Evolutionary conservation across 208 protist genomes (phyloP), one percentile per base, ranked within the genome.

Genomic region (Leishmania turanica): DNA sequence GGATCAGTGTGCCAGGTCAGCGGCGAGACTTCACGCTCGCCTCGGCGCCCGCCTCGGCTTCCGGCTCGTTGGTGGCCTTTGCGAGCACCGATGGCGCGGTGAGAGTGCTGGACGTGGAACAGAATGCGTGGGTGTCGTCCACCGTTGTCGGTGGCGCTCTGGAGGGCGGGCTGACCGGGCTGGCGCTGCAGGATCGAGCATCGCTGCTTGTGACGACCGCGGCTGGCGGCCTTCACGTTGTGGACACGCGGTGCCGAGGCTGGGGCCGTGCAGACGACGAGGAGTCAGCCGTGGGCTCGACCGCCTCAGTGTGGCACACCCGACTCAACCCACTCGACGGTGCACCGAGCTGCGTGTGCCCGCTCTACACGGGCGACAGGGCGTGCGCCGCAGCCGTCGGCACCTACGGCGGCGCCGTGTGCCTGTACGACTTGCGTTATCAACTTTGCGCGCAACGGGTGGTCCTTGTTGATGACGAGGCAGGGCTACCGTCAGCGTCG

Each of bases 371-470:
- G 0, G 81, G 75, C 5, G 81, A 82, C 56, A 24, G 31, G 2
- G 84, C 81, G 0, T 89, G 88, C 51, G 93, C 85, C 0, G 83
- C 85, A 11, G 91, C 81, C 11, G 86, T 89, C 13, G 84, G 76
- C 5, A 93, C 91, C 27, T 81, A 79, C 76, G 81, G 62, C 21
- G 93, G 93, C 2, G 71, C 70, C 1, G 87, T 91, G 5, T 87
- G 84, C n/a, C 80, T 96, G 11, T 96, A 89, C 84, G 93, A 96
- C 78, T 74, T 95, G 24, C 93, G 93, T 37, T 94, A 92, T 77
- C 79, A 88, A 49, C 31, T 90, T 13, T 82, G 88, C 47, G 80
- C 93, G 64, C 81, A 84, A 49, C 40, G 85, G n/a, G 53, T 85
- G 3, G 60, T 65, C 0, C 45, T 78, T 37, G 34, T 21, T 4